Evolutionary conservation across 306 rosid genomes (phyloP), one percentile per base, ranked within the genome.

Genomic region (Luffa aegyptiaca): DNA sequence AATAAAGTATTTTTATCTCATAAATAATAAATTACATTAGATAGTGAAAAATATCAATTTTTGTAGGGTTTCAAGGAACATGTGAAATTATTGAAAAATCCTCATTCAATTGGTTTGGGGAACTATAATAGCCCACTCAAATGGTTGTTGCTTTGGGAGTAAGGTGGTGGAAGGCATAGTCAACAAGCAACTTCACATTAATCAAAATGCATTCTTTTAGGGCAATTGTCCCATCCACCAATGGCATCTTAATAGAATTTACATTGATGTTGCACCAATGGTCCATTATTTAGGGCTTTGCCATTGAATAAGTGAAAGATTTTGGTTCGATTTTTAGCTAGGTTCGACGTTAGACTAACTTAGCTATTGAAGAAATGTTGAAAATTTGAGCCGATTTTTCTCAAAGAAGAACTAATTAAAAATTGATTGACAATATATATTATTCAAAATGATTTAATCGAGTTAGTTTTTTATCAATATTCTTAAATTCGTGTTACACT

Each of bases 141-240:
- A 37, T 37, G 70, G 8, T 64, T 37, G 16, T 64, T 64, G 46
- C 11, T 13, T 36, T 64, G 73, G 49, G 20, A 4, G 16, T 42
- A 69, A n/a, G 18, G 35, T 3, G 75, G 49, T 69, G 75, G 75
- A 69, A 42, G 75, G 51, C 35, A 69, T 69, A 42, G 37, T 69
- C 37, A 44, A 44, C 53, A 63, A 63, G 70, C 70, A 44, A 69
- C 37, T 20, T 42, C 53, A 42, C 75, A 69, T 69, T 55, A 69
- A 69, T 69, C 36, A 69, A 69, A 69, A 44, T 45, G 33, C 75
- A 69, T 69, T 69, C 37, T 69, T 64, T 69, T 18, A 69, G 75
- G 73, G 7, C 73, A 17, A 66, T 66, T 66, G 73, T 66, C 49
- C 73, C 21, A 39, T 66, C 21, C 73, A 66, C 73, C 21, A 69